Conservation (phyloP, 805 yeast genomes). For the Candida loeiensis region DNA sequence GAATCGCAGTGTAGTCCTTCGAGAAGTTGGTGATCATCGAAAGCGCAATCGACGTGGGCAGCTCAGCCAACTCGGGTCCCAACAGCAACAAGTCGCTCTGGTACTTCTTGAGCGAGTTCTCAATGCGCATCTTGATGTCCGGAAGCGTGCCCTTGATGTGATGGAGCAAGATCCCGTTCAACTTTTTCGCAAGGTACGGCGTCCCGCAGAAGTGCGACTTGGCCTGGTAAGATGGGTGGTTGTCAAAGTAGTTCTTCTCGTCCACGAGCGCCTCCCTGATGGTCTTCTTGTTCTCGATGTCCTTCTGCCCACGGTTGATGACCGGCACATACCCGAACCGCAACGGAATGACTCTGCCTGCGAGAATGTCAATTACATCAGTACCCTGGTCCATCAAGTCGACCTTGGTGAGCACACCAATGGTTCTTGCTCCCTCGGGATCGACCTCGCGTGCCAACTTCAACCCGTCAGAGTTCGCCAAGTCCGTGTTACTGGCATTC, state of each 20-base stretch:
- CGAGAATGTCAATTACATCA: slow-evolving; percentile 90
- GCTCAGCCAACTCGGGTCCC: slow-evolving; percentile 87
- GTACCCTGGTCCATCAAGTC: slow-evolving; percentile 98
- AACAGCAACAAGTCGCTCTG: slow-evolving; percentile 68
- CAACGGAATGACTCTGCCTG: slow-evolving; percentile 93
- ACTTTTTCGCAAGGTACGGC: slow-evolving; percentile 90
- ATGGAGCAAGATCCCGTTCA: slow-evolving; percentile 80
- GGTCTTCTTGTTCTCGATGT: slow-evolving; percentile 83
- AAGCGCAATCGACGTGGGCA: slow-evolving; percentile 85
- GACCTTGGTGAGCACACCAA: slow-evolving; percentile 94
- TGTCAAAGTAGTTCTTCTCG: slow-evolving; percentile 78
- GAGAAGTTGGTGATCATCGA: slow-evolving; percentile 89
- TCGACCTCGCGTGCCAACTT: slow-evolving; percentile 97
- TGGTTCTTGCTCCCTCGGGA: slow-evolving; percentile 92
- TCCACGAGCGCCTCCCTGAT: slow-evolving; percentile 82
- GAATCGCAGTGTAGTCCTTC: slow-evolving; percentile 84
- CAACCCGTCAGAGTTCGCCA: slow-evolving; percentile 95
- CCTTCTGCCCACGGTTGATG: slow-evolving; percentile 81
- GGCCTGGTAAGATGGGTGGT: slow-evolving; percentile 85
- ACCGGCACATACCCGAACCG: slow-evolving; percentile 97
- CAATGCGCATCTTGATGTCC: slow-evolving; percentile 88
- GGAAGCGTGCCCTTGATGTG: slow-evolving; percentile 69
- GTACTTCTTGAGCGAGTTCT: slow-evolving; percentile 53
- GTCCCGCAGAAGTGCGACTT: slow-evolving; percentile 98
- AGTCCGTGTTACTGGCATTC: slow-evolving; percentile 81